A percentile compares a stretch with the other conserved stretches of the same genome.
Conservation (phyloP, 192 early-diverging fungal species). For the Backusella circina region DNA sequence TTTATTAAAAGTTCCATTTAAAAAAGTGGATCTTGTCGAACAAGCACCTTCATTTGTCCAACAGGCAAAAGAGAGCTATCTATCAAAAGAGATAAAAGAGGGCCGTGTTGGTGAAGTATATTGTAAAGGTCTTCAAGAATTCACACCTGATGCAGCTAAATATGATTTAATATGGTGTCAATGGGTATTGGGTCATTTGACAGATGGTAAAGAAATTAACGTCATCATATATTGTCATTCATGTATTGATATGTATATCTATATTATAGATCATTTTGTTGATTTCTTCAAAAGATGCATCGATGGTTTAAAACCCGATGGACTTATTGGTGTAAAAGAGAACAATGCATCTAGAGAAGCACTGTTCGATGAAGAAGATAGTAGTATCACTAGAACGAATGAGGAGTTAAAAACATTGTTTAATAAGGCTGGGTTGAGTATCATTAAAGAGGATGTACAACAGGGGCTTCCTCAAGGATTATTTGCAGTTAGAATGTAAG, state of each 20-base stretch:
- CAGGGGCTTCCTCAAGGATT: constrained; percentile 64
- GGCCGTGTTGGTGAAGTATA: constrained; percentile 66
- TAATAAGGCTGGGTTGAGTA: constrained; percentile 51
- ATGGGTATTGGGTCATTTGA: constrained; percentile 94
- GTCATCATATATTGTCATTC: not conserved
- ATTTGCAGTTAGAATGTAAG: constrained; percentile 72
- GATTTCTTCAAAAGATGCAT: constrained; percentile 80
- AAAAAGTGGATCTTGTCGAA: constrained; percentile 89
- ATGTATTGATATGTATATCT: not conserved
- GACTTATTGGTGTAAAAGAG: constrained; percentile 90
- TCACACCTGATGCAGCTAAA: constrained; percentile 56
- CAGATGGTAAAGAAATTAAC: constrained; percentile 69
- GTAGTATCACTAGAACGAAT: constrained; percentile 74
- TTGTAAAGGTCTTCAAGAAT: constrained; percentile 80
- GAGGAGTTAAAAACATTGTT: constrained; percentile 59
- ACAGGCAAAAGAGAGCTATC: constrained; percentile 58
- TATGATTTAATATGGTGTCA: constrained; percentile 99
- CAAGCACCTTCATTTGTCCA: constrained; percentile 76
- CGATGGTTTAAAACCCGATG: constrained; percentile 57
- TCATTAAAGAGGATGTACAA: constrained; percentile 63
- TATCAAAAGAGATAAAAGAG: constrained; percentile 50
- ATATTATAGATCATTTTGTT: constrained; percentile 72
- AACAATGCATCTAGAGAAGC: constrained; percentile 67
- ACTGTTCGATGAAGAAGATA: constrained; percentile 79
- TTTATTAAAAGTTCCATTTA: constrained; percentile 68